Base-by-base conservation (phyloP, 257 asterid species). In the Capsicum pubescens region DNA sequence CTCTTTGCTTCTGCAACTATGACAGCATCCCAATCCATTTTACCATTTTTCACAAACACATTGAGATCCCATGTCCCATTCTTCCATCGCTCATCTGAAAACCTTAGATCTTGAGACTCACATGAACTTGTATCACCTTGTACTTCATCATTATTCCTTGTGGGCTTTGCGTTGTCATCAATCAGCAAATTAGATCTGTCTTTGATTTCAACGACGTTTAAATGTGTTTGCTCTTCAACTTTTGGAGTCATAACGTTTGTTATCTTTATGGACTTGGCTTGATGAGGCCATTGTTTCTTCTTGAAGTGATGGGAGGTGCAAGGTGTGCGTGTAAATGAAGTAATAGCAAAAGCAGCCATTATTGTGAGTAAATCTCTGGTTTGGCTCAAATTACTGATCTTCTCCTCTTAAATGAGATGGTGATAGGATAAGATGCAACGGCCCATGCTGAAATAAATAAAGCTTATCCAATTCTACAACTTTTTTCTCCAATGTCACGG, bases 51-150 rank as follows among this genome's bases (percentile, higher is more conserved):
- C 36, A 94, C 90, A 83, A 91, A 94, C 95, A 90, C 89, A 84
- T 87, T 94, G 66, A 94, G 93, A 89, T 91, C 95, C 95, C 95
- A 94, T 16, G 94, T 91, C 71, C 94, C 98, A 10, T 91, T 93
- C 82, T 86, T 92, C 95, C 98, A 91, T 70, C 93, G 85, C 81
- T 71, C 84, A 8, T 94, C 94, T 4, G 48, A 80, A 87, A 92
- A 91, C 15, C 79, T 87, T 3, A 80, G 84, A 16, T 10, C 64
- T 21, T 88, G 32, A 9, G 78, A 5, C 60, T 90, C 86, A 8
- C 74, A 17, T 10, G 80, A 17, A 35, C 85, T 85, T 78, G 9
- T 11, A 21, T 14, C 21, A 5, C 54, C 36, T 66, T 77, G 80
- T 5, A 76, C 39, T 83, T 82, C 90, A 14, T 85, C 85, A 17